phyloP scores from a whole-genome alignment of 768 basidiomycete species.

The Amanita polypyramis region DNA sequence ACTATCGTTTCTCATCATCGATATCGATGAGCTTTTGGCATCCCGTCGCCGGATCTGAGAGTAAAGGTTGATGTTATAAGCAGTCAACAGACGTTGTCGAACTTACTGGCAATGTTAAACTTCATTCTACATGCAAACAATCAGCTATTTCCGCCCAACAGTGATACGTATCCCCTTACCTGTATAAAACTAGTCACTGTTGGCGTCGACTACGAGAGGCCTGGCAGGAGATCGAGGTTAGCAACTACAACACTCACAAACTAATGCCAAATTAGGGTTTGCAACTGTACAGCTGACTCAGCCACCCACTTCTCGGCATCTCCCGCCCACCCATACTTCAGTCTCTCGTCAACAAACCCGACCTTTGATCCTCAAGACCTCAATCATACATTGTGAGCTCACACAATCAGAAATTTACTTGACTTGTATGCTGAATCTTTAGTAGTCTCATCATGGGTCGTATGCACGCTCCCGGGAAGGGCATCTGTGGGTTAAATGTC shows the following conservation, averaged over 20 bases:
- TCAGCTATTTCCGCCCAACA: conserved; percentile 10
- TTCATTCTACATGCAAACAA: conserved; percentile 57
- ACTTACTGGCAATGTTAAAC: conserved; percentile 92
- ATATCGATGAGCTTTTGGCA: conserved; percentile 93
- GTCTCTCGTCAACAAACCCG: conserved; percentile 22
- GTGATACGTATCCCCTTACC: conserved; percentile 13
- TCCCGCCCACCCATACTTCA: conserved; percentile 15
- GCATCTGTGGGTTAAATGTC: conserved; percentile 71
- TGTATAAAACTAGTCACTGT: conserved; percentile 35
- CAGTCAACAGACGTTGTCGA: conserved; percentile 10
- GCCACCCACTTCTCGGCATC: conserved; percentile 30
- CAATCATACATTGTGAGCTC: conserved; percentile 17
- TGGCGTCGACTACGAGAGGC: conserved; percentile 23
- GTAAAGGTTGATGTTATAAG: conserved; percentile 9
- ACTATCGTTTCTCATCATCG: conserved; percentile 87
- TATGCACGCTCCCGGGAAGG: conserved; percentile 99
- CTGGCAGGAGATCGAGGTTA: conserved; percentile 10
- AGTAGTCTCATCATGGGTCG: conserved; percentile 70
- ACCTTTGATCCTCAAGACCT: conserved; percentile 36
- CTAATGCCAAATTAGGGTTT: conserved; percentile 39
- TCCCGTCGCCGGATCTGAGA: conserved; percentile 87
- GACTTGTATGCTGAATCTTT: conserved; percentile 11
- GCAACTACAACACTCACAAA: conserved; percentile 5
- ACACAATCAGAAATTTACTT: background rate
- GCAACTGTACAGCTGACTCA: conserved; percentile 45